These are phyloP conservation scores for Lunularia cruciata DNA, from an alignment of 225 moss, liverwort and hornwort genomes.

Conservation along the genomic window DNA sequence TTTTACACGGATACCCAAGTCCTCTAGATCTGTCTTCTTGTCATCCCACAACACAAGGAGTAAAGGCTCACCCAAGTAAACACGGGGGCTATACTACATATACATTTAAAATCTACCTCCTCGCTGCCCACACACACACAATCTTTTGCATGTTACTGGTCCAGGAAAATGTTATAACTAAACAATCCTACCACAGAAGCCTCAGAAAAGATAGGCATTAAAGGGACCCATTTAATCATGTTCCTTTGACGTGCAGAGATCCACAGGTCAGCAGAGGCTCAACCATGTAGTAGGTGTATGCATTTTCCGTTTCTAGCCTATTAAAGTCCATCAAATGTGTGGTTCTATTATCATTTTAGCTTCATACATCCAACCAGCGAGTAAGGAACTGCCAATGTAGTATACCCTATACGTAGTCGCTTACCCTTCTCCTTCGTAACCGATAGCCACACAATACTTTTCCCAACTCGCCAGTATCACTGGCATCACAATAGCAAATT, in stretches of 20 bases:
- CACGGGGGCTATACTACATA: too few species aligned
- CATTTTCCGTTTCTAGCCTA: neutral
- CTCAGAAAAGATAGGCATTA: neutral
- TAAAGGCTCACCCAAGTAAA: too few species aligned
- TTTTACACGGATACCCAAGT: too few species aligned
- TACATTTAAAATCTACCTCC: too few species aligned
- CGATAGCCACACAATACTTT: neutral
- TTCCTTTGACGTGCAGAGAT: neutral
- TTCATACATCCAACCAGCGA: neutral
- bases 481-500: neutral
- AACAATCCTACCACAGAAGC: neutral
- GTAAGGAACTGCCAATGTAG: neutral
- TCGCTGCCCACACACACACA: neutral
- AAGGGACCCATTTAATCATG: neutral
- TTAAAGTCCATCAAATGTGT: neutral
- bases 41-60: too few species aligned
- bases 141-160: neutral
- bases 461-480: neutral
- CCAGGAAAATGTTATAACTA: neutral
- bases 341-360: neutral
- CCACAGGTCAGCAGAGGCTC: neutral
- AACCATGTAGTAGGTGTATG: slow-evolving; percentile 1
- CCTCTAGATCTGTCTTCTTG: too few species aligned
- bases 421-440: neutral
- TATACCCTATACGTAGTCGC: neutral